Evolutionary conservation across 228 moss, liverwort and hornwort genomes (phyloP), one percentile per base, ranked within the genome.

Genomic region (Sphagnum magellanicum): DNA sequence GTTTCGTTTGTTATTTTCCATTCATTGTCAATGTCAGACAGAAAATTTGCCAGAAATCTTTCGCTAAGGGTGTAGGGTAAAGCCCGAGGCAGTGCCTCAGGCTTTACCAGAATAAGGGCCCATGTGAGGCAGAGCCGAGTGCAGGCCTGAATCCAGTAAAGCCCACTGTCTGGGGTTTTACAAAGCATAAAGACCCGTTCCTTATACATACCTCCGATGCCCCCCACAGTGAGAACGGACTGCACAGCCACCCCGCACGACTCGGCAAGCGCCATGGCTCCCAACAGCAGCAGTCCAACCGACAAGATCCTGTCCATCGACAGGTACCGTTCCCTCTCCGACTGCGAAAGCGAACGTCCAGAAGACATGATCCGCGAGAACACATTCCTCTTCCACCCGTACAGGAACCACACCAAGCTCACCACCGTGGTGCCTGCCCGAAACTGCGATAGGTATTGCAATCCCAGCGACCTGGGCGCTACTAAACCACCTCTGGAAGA

Each of bases 211-310:
- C 97, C 97, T 85, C 97, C 91, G 61, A 96, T 85, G 16, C 96
- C 96, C 67, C 96, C 92, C 53, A 96, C 91, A 60, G 92, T 88
- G 14, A 96, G 69, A 47, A 92, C 81, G 17, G 96, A 92, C 51
- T 92, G 89, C 74, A 92, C 76, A 58, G 89, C 84, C 62, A 96
- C 88, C 59, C 89, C 92, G 67, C 80, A 84, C 69, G 84, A 87
- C 49, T 96, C 88, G 13, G 96, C 89, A 70, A 88, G 63, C 64
- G 87, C 93, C 88, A 93, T 77, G 61, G 59, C 76, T 70, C 91
- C 97, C 3, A 93, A 68, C 13, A 88, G 71, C 53, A 88, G 64
- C 55, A 97, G 73, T 16, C 64, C 90, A 16, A 87, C 71, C 10
- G 93, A 87, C 0, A 88, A 81, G 59, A 93, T 53, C 52, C 82